Base-by-base conservation (phyloP, 225 moss, liverwort and hornwort genomes). In the Rhytidiadelphus loreus region DNA sequence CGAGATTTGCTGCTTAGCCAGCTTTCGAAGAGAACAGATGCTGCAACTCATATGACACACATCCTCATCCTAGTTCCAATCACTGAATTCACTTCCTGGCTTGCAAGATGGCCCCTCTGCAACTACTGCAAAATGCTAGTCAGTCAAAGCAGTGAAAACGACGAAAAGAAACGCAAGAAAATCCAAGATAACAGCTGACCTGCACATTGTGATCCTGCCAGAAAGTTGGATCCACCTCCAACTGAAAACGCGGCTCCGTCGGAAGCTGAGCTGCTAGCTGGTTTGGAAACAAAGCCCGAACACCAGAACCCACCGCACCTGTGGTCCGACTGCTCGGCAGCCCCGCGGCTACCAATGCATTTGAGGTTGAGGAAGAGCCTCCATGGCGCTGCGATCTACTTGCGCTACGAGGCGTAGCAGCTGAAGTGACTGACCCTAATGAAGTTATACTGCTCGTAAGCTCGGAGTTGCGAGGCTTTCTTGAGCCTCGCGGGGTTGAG, bases 141-240 rank as follows among this genome's bases (percentile, higher is more conserved):
- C 13, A 53, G 59, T 75, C 79, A 57, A 78, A 83, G 41, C 50
- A 87, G 41, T 80, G 80, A 87, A 73, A 56, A 68, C 16, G 58
- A 74, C 22, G 19, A 88, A 71, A 87, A 71, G 59, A 72, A 83
- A 32, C 16, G 35, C 83, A 82, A 83, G 60, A 24, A 44, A 69
- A 70, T 56, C 39, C 74, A 81, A 60, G 64, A 56, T 75, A 46
- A 39, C 61, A 80, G 69, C 90, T 83, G 78, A 97, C 97, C 95
- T 97, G 96, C 70, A 97, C 96, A 76, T 92, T 96, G 86, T 97
- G 97, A 80, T 96, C 97, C 84, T 88, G 92, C 97, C 97, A 97
- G 90, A 97, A 97, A 48, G 91, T 95, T 55, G 95, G 89, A 88
- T 97, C 96, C 90, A 95, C 97, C 86, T 96, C 96, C 88, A 97